Evolutionary conservation across 331 rosid genomes (phyloP).

Genomic region (Malus hybrid): DNA sequence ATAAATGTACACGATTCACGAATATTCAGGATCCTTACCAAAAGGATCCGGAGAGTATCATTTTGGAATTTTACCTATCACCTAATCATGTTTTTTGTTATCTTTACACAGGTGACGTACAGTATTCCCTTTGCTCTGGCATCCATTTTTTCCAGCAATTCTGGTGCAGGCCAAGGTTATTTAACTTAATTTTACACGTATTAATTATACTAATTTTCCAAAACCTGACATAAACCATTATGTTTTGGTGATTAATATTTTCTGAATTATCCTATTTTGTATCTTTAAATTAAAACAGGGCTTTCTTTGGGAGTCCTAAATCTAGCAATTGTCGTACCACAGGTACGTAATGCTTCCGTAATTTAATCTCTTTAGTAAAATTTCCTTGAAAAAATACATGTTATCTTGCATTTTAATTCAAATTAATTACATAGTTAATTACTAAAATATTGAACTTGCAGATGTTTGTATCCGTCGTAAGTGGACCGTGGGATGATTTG

Average conservation of each 20-base stretch:
- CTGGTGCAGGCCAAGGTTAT: constrained; percentile 88
- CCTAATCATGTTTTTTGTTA: background rate
- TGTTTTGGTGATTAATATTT: background rate
- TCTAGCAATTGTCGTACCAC: constrained; percentile 77
- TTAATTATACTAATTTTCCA: background rate
- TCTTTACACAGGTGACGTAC: constrained; percentile 50
- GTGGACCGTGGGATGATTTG: constrained; percentile 72
- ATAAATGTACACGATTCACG: too few species aligned
- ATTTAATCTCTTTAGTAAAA: background rate
- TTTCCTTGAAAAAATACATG: background rate
- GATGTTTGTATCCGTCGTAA: constrained; percentile 70
- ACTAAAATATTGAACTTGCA: background rate
- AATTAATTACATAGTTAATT: background rate
- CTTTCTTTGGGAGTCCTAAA: constrained; percentile 81
- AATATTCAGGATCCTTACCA: accelerated
- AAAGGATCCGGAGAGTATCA: too few species aligned
- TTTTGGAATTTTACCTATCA: background rate
- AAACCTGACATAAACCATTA: background rate
- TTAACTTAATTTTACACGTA: background rate
- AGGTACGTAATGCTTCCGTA: constrained; percentile 20
- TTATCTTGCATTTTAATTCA: background rate
- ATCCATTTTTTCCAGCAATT: constrained; percentile 54
- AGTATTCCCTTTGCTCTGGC: constrained; percentile 87
- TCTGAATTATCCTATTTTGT: background rate
- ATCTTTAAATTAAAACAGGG: constrained; percentile 30